Evolutionary conservation across 2,329 filamentous ascomycete species (phyloP), one percentile per base, ranked within the genome.

Genomic region (Emmonsiellopsis sp.): DNA sequence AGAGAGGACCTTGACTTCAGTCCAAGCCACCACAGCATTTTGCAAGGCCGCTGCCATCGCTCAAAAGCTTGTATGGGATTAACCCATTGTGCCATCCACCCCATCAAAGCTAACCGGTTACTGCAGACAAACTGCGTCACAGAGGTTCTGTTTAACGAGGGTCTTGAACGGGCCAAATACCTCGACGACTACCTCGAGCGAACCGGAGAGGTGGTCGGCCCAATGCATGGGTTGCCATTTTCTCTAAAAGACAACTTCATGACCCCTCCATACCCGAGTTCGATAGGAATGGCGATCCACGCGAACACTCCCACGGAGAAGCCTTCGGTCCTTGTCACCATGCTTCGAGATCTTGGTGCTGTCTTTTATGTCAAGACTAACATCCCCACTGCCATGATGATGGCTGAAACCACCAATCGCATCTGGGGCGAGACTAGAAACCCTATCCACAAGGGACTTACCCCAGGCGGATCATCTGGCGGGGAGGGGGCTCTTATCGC

Each of bases 101-200:
- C 32, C 11, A 51, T 3, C 11, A 41, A 16, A 13, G 11, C 44
- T 52, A 41, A 48, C n/a, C 15, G 13, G 16, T 40, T 9, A 44
- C 10, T 31, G 65, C n/a, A 80, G 78, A 82, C 78, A 40, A 83
- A 83, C 57, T 84, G 81, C 61, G 66, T 84, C 3, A 80, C 76
- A 0, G 79, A 83, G 57, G 75, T 77, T 26, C 73, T 83, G 52
- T 80, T 81, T 58, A 66, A 76, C 8, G 57, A 65, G 5, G 73
- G 70, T 0, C 50, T 73, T 1, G 62, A 67, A 8, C 60, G 67
- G 31, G 73, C 71, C 1, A 60, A 59, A 34, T 62, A 63, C 31
- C 62, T 74, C 0, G 71, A 74, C 54, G 51, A 60, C 59, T 40
- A 61, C 51, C 11, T 59, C 47, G 50, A 46, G 73, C 77, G 62